A percentile compares a stretch with the other conserved stretches of the same genome.
Conservation (phyloP, 2,329 filamentous ascomycete genomes). For the Clonostachys rhizophaga region DNA sequence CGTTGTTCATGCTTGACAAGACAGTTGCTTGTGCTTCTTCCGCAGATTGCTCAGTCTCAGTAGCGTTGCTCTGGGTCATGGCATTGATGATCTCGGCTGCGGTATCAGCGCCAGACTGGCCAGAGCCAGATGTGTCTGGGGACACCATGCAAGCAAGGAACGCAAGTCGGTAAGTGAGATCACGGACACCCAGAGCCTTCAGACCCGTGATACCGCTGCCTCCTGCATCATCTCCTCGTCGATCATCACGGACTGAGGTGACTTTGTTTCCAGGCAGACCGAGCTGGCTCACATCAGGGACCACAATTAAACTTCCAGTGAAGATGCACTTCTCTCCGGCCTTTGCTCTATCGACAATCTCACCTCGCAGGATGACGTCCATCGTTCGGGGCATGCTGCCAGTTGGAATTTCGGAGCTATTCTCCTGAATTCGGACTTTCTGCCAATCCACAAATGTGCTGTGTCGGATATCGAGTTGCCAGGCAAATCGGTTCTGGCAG, state of each 20-base stretch:
- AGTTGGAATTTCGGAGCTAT: slow-evolving; percentile 95
- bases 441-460: slow-evolving; percentile 99
- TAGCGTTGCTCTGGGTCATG: slow-evolving; percentile 57
- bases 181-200: slow-evolving; percentile 88
- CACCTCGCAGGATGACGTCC: slow-evolving; percentile 92
- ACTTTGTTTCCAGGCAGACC: slow-evolving; percentile 81
- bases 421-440: slow-evolving; percentile 96
- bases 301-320: slow-evolving; percentile 91
- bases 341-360: slow-evolving; percentile 96
- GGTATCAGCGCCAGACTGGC: slow-evolving; percentile 58
- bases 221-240: slow-evolving; percentile 73
- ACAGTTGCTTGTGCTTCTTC: slow-evolving; percentile 86
- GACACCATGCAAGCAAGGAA: slow-evolving; percentile 96
- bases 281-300: slow-evolving; percentile 93
- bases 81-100: slow-evolving; percentile 82
- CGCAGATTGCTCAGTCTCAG: slow-evolving; percentile 66
- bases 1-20: slow-evolving; percentile 75
- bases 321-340: slow-evolving; percentile 98
- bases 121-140: slow-evolving; percentile 77
- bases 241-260: slow-evolving; percentile 79
- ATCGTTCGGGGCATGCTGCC: slow-evolving; percentile 98
- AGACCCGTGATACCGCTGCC: slow-evolving; percentile 83
- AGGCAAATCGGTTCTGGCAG: slow-evolving; percentile 87
- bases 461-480: slow-evolving; percentile 93
- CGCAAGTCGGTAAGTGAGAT: slow-evolving; percentile 92